Evolutionary conservation across 352 stramenopile species (phyloP).

Genomic region (Phytopythium delawarense): DNA sequence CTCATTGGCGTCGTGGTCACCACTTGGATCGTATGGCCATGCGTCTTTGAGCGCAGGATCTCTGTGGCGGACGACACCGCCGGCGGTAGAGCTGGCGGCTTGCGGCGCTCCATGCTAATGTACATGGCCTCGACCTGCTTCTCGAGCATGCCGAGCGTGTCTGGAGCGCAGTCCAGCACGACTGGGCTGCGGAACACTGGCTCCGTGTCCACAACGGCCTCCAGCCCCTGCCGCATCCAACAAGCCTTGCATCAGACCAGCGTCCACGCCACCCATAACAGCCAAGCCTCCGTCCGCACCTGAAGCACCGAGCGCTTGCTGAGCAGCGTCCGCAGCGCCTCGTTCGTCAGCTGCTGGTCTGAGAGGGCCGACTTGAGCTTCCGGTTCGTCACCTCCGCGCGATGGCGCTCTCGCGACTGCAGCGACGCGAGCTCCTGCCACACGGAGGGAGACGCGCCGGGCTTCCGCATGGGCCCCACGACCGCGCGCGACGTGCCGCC

Average conservation of each 20-base stretch:
- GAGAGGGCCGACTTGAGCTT: conserved; percentile 19
- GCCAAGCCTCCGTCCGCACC: conserved; percentile 5
- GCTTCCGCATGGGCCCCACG: not conserved
- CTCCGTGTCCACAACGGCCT: conserved; percentile 9
- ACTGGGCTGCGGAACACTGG: not conserved
- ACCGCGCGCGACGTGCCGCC: not conserved
- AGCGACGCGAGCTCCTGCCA: conserved; percentile 18
- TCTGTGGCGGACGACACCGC: not conserved
- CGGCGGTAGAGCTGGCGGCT: not conserved
- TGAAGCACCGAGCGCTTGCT: conserved; percentile 18
- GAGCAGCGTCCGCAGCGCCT: conserved; percentile 8
- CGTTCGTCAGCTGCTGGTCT: conserved; percentile 22
- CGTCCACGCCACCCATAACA: not conserved
- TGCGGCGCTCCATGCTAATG: not conserved
- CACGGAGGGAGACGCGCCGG: not conserved
- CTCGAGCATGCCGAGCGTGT: conserved; percentile 11
- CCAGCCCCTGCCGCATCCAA: conserved; percentile 17
- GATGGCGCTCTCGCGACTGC: conserved; percentile 18
- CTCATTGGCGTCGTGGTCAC: conserved; percentile 21
- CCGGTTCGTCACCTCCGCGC: conserved; percentile 24
- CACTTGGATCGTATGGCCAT: conserved; percentile 4
- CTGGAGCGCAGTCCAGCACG: conserved; percentile 5
- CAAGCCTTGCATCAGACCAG: not conserved
- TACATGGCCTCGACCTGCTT: conserved; percentile 11
- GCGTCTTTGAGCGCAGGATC: not conserved